Percentiles rank a stretch among this genome's conserved stretches.
phyloP scores from a whole-genome alignment of 768 basidiomycete species.

The Xanthoconium stramineum region DNA sequence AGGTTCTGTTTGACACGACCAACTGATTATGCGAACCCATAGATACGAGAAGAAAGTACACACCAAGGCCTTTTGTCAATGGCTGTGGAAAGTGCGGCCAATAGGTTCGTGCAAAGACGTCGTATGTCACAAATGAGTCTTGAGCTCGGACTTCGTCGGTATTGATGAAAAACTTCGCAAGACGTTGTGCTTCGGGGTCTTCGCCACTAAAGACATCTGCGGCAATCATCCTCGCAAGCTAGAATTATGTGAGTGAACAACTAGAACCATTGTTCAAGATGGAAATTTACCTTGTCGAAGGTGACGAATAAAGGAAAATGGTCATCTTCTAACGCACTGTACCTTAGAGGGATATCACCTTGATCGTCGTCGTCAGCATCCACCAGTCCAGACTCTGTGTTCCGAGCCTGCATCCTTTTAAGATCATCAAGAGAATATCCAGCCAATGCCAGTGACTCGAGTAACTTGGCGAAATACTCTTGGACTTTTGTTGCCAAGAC shows the following conservation, averaged over 20 bases:
- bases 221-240: conserved; percentile 29
- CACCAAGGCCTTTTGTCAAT: conserved; percentile 53
- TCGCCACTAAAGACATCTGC: conserved; percentile 15
- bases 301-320: conserved; percentile 74
- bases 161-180: conserved; percentile 13
- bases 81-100: conserved; percentile 58
- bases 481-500: conserved; percentile 68
- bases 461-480: conserved; percentile 57
- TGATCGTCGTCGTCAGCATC: conserved; percentile 34
- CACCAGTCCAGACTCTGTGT: conserved; percentile 23
- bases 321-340: conserved; percentile 51
- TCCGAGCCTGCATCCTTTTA: conserved; percentile 20
- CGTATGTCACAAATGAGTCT: conserved; percentile 40
- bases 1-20: conserved; percentile 42
- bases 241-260: background rate
- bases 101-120: conserved; percentile 48
- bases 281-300: conserved; percentile 49
- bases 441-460: conserved; percentile 40
- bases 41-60: background rate
- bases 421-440: conserved; percentile 40
- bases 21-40: background rate
- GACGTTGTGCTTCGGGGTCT: background rate
- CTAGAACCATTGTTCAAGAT: too few relatives aligned
- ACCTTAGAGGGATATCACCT: conserved; percentile 40
- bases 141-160: conserved; percentile 11